phyloP scores from a whole-genome alignment of 2,329 filamentous ascomycete species.

The Periconia digitata region DNA sequence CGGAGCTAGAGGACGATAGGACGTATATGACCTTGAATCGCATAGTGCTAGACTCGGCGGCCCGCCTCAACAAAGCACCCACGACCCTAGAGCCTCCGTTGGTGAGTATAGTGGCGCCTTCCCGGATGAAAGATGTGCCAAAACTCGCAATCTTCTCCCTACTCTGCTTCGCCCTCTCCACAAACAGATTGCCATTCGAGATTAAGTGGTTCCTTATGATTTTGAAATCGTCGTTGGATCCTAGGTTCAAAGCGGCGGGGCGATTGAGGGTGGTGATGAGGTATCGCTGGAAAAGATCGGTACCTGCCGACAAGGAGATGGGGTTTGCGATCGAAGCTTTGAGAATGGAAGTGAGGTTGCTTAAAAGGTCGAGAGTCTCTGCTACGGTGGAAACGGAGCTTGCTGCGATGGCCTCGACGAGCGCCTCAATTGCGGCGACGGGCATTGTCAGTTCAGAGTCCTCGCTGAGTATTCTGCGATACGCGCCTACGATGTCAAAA shows the following conservation, averaged over 20 bases:
- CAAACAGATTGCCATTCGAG: conserved; percentile 83
- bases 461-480: conserved; percentile 62
- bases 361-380: conserved; percentile 87
- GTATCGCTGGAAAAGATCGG: conserved; percentile 93
- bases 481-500: conserved; percentile 64
- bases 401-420: conserved; percentile 82
- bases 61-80: conserved; percentile 71
- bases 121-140: conserved; percentile 75
- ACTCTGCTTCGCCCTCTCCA: conserved; percentile 80
- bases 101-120: conserved; percentile 82
- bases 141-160: conserved; percentile 79
- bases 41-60: conserved; percentile 66
- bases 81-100: conserved; percentile 88
- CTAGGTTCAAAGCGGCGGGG: conserved; percentile 46
- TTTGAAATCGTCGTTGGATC: conserved; percentile 70
- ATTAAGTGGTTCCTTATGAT: conserved; percentile 80
- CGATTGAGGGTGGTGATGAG: conserved; percentile 72
- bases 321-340: conserved; percentile 82
- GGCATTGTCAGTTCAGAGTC: conserved; percentile 93
- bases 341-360: conserved; percentile 73
- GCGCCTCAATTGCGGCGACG: conserved; percentile 87
- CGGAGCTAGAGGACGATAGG: conserved; percentile 34
- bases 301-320: conserved; percentile 88
- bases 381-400: conserved; percentile 83
- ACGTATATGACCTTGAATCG: conserved; percentile 82